phyloP scores from a whole-genome alignment of 2,329 filamentous ascomycete genomes.

The Phoma sp. region DNA sequence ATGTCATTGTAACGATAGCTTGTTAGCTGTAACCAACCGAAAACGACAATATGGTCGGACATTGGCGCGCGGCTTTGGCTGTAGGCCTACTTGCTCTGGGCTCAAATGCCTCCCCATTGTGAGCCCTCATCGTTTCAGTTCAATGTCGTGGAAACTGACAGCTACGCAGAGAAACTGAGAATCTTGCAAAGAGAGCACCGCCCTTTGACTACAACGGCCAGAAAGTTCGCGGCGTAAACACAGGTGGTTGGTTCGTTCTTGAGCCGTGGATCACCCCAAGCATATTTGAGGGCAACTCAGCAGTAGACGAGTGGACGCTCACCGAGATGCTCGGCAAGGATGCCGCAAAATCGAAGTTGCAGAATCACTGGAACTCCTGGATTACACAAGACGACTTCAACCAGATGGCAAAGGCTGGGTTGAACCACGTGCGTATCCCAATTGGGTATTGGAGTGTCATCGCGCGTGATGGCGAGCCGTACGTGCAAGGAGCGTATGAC shows the following conservation, averaged over 20 bases:
- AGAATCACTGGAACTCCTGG: constrained; percentile 65
- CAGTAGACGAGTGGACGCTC: constrained; percentile 65
- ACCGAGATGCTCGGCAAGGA: constrained; percentile 58
- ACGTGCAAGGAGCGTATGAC: constrained; percentile 66
- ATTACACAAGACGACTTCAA: constrained; percentile 63
- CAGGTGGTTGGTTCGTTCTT: constrained; percentile 69
- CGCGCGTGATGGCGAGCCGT: constrained; percentile 61
- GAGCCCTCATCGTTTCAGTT: constrained; percentile 10
- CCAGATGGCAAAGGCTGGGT: constrained; percentile 60
- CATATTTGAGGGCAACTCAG: constrained; percentile 61
- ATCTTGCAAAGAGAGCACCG: constrained; percentile 37
- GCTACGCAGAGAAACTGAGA: constrained; percentile 20
- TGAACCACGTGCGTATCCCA: constrained; percentile 70
- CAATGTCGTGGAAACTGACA: neutral
- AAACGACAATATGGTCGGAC: constrained; percentile 33
- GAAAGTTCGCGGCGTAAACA: constrained; percentile 69
- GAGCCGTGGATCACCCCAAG: constrained; percentile 71
- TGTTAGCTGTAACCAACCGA: constrained; percentile 12
- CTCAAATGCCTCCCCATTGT: constrained; percentile 42
- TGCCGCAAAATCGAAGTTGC: constrained; percentile 56
- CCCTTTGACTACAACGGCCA: constrained; percentile 60
- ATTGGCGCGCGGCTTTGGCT: constrained; percentile 31
- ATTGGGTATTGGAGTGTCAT: constrained; percentile 70
- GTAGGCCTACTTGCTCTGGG: constrained; percentile 40
- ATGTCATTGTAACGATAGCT: constrained; percentile 17